Evolutionary conservation across 345 rosid species (phyloP).

Genomic region (Hirschfeldia incana): DNA sequence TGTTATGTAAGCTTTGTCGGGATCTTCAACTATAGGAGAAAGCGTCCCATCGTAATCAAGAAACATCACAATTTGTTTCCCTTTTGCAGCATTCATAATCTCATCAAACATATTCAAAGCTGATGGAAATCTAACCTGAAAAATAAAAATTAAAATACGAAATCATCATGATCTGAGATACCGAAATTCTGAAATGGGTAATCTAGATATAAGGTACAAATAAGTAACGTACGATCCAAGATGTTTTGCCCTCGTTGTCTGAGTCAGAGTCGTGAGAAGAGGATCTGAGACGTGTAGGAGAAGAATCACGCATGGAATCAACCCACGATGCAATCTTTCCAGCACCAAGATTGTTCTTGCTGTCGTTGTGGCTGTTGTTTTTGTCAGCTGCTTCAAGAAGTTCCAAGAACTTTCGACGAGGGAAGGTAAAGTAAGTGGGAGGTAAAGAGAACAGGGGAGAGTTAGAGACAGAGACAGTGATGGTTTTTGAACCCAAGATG

Average conservation of each 20-base stretch:
- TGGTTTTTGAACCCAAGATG: slow-evolving; percentile 41
- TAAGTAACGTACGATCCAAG: slow-evolving; percentile 67
- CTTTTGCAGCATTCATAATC: slow-evolving; percentile 57
- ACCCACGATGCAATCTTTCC: slow-evolving; percentile 59
- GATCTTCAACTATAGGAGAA: slow-evolving; percentile 94
- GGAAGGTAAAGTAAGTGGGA: slow-evolving; percentile 42
- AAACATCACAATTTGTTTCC: slow-evolving; percentile 90
- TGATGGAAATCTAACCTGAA: slow-evolving; percentile 75
- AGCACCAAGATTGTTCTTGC: slow-evolving; percentile 23
- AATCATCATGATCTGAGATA: not conserved
- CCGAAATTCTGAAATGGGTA: not conserved
- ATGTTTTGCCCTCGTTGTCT: slow-evolving; percentile 40
- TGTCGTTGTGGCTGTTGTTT: slow-evolving; percentile 12
- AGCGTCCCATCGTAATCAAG: slow-evolving; percentile 97
- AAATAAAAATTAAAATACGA: not conserved
- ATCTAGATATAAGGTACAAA: not conserved
- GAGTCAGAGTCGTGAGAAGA: slow-evolving; percentile 39
- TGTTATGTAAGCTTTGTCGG: slow-evolving; percentile 90
- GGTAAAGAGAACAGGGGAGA: slow-evolving; percentile 46
- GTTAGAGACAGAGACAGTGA: slow-evolving; percentile 45
- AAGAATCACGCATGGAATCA: slow-evolving; percentile 87
- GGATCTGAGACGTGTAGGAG: slow-evolving; percentile 73
- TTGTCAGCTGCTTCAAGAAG: slow-evolving; percentile 50
- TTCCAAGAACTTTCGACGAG: slow-evolving; percentile 44
- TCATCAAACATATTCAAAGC: slow-evolving; percentile 76